Evolutionary conservation across 805 yeast genomes (phyloP), one percentile per base, ranked within the genome.

Genomic region (Candida golubevii): DNA sequence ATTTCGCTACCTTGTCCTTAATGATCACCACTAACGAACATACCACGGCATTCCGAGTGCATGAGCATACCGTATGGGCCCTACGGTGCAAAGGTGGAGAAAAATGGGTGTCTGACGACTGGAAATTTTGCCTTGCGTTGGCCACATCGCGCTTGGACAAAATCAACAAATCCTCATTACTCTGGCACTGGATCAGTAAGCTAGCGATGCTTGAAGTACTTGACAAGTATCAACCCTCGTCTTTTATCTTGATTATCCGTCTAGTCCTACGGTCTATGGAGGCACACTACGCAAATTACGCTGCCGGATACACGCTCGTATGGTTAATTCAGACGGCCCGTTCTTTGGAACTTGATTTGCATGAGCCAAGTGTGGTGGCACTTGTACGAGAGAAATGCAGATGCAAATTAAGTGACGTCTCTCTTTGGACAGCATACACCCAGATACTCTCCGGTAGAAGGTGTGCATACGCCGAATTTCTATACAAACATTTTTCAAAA

Each of bases 11-110:
- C 0, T 38, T 66, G n/a, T 66, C 71, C 1, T 59, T 59, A 36
- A 48, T 71, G 34, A 35, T 63, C 13, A 69, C 73, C 12, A 66
- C 74, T 13, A 66, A 69, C 46, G 76, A 71, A 40, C 60, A 67
- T 50, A 66, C 65, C 42, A 59, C 65, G 13, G 51, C 62, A 1
- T 47, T 67, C 30, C 35, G 45, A 5, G 33, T 61, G 5, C 75
- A 70, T 47, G 67, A 67, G 36, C 32, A 34, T 14, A 47, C 59
- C 1, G 44, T 60, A 2, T 33, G 33, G 30, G 53, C 51, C 36
- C 38, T 61, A 4, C 18, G 23, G 10, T 29, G 33, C 8, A 9
- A 33, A 35, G 13, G 12, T 7, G 35, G 32, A 8, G 23, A 12
- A 6, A 5, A 10, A 1, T 38, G 42, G 42, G 37, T 29, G 7